Evolutionary conservation across 2,329 filamentous ascomycete species (phyloP), one percentile per base, ranked within the genome.

Genomic region (Hortaea werneckii): DNA sequence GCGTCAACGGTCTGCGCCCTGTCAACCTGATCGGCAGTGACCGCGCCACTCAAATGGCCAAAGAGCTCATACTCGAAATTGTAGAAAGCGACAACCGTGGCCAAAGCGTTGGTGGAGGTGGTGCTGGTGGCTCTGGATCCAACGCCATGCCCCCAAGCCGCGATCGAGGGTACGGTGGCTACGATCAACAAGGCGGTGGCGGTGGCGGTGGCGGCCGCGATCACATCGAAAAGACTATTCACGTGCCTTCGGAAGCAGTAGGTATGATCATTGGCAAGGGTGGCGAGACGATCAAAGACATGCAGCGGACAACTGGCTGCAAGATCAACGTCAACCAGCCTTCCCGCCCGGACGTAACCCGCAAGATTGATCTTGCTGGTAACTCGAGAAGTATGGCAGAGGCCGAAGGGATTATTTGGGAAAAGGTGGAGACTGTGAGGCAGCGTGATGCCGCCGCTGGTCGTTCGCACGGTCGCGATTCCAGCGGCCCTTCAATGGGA

Each of bases 181-280:
- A 41, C 38, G 44, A 46, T 35, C 45, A 70, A 49, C 32, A n/a
- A 9, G 69, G 73, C 43, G 62, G 62, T 45, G 66, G 65, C 32
- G 60, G 59, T 49, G 67, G 65, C 29, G 64, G 65, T 32, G 70
- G 70, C 13, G 69, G 66, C 3, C 63, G 64, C 26, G 83, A 85
- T 55, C 63, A 65, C 30, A 80, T 85, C 55, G 90, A 89, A 70
- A 76, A 95, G 59, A 82, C 80, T 37, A 87, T 95, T 51, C 82
- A 80, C 55, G 87, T 95, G 7, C 88, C 88, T 9, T 90, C 87
- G 20, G 88, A 95, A 63, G 85, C 88, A 5, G 88, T 95, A 45
- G 88, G 88, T 50, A 95, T 95, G 88, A 94, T 95, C 54, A 95
- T 95, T 50, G 88, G 89, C 53, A 94, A 94, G 72, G 76, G 87